Conservation (phyloP, 1,139 yeast genomes). For the Suhomyces guaymorum region DNA sequence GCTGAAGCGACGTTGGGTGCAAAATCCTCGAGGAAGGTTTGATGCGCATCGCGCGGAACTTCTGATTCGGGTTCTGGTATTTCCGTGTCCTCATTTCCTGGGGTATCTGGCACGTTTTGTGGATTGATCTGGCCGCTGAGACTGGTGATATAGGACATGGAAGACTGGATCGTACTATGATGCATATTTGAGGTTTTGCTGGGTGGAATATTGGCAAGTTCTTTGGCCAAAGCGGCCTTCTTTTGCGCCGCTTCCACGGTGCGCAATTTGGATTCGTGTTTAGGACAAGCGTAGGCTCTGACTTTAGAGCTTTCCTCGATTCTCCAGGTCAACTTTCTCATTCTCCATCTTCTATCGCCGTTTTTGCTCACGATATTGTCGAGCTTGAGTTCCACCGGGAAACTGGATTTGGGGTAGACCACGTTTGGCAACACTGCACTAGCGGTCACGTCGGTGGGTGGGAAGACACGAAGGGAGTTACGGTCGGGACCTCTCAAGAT, state of each 20-base stretch:
- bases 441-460: slow-evolving; percentile 91
- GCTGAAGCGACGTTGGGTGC: slow-evolving; percentile 21
- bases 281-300: slow-evolving; percentile 55
- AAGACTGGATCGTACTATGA: slow-evolving; percentile 43
- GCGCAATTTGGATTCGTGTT: slow-evolving; percentile 52
- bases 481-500: slow-evolving; percentile 81
- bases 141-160: slow-evolving; percentile 20
- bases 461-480: slow-evolving; percentile 86
- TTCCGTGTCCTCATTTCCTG: slow-evolving; percentile 9
- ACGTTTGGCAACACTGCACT: slow-evolving; percentile 86
- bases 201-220: slow-evolving; percentile 12
- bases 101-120: slow-evolving; percentile 1
- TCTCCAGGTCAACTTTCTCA: slow-evolving; percentile 87
- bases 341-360: slow-evolving; percentile 78
- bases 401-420: slow-evolving; percentile 81
- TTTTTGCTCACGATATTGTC: slow-evolving; percentile 66
- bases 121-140: slow-evolving; percentile 14
- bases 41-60: slow-evolving; percentile 17
- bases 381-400: slow-evolving; percentile 77
- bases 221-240: slow-evolving; percentile 16
- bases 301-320: slow-evolving; percentile 80
- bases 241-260: slow-evolving; percentile 48
- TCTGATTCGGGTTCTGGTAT: slow-evolving; percentile 8
- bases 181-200: slow-evolving; percentile 28
- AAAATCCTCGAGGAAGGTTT: slow-evolving; percentile 11